Evolutionary conservation across 176 grass and related monocot genomes (phyloP).

Genomic region (Musa itinerans): DNA sequence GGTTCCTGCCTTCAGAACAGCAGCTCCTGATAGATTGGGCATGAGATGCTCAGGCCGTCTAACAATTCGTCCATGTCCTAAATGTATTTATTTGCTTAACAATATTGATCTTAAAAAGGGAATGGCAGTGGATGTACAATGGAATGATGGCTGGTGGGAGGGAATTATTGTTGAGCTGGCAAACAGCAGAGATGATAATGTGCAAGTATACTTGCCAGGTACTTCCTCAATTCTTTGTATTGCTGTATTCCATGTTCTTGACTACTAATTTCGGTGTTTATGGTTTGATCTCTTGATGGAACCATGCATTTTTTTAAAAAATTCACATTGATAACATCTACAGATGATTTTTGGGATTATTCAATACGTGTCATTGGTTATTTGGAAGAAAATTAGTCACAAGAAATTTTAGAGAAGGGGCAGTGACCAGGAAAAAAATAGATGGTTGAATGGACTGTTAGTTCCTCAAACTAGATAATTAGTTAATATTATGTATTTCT

Average conservation of each 20-base stretch:
- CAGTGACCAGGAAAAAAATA: background rate
- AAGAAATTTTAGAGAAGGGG: background rate
- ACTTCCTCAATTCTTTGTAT: background rate
- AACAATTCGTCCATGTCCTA: conserved; percentile 54
- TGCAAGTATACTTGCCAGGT: conserved; percentile 57
- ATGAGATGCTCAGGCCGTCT: conserved; percentile 49
- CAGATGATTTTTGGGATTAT: background rate
- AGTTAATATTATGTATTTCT: background rate
- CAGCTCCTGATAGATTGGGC: conserved; percentile 69
- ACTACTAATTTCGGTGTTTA: background rate
- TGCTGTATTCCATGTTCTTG: background rate
- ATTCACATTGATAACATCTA: background rate
- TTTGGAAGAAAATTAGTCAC: background rate
- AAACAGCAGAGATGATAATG: conserved; percentile 31
- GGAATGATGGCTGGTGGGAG: conserved; percentile 95
- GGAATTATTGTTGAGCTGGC: conserved; percentile 46
- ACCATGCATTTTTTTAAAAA: background rate
- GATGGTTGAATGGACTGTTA: background rate
- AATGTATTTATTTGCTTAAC: conserved; percentile 22
- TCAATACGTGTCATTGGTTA: background rate
- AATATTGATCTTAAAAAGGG: conserved; percentile 34
- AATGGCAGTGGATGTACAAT: conserved; percentile 70
- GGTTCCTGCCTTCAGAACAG: conserved; percentile 55
- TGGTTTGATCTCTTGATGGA: background rate
- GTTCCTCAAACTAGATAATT: background rate